Evolutionary conservation across 345 rosid genomes (phyloP).

Genomic region (Salix caprea): DNA sequence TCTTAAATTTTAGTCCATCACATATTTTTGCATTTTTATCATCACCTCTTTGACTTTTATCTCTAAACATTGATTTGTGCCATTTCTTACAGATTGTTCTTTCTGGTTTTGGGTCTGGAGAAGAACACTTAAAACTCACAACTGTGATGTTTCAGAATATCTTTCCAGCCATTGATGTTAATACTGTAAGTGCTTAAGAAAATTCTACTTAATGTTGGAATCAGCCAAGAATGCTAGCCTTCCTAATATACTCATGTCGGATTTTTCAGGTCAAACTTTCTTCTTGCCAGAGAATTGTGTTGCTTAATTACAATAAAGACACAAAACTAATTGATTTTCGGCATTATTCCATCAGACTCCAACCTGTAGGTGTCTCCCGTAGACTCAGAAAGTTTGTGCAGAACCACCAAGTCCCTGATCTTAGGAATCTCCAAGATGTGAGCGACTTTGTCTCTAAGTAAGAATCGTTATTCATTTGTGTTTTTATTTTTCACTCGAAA

Average conservation of each 20-base stretch:
- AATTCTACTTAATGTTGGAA: conserved; percentile 8
- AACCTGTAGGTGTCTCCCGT: conserved; percentile 82
- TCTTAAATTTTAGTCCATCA: neutral
- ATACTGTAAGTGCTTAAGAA: conserved; percentile 57
- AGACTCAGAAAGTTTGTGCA: conserved; percentile 86
- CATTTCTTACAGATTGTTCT: conserved; percentile 68
- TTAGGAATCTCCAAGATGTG: conserved; percentile 81
- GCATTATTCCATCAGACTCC: conserved; percentile 85
- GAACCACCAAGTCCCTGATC: conserved; percentile 82
- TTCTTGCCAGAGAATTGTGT: conserved; percentile 86
- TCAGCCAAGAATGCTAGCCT: neutral
- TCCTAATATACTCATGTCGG: conserved; percentile 19
- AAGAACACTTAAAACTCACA: conserved; percentile 76
- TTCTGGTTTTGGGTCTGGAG: conserved; percentile 85
- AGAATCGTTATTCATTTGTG: conserved; percentile 18
- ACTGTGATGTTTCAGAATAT: conserved; percentile 95
- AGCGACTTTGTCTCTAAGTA: conserved; percentile 91
- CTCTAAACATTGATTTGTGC: neutral
- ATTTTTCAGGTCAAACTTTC: conserved; percentile 80
- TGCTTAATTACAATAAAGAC: conserved; percentile 86
- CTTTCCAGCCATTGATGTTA: conserved; percentile 84
- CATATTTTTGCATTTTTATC: neutral
- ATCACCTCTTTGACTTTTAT: neutral
- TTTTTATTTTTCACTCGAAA: neutral
- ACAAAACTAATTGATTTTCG: conserved; percentile 80